Evolutionary conservation across 345 rosid species (phyloP).

Genomic region (Acer negundo): DNA sequence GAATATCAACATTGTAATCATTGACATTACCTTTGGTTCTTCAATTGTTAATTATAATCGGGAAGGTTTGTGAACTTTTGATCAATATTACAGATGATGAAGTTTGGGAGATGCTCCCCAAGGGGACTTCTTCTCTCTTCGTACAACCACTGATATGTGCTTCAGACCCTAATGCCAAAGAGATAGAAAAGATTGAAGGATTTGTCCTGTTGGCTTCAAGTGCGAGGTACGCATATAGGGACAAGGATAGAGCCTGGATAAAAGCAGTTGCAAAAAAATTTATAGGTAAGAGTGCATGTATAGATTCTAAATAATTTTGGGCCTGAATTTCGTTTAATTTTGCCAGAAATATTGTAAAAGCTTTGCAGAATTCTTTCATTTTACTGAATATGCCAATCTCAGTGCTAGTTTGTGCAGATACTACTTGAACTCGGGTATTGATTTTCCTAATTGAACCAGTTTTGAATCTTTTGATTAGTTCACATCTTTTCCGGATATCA

Average conservation of each 20-base stretch:
- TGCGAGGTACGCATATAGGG: constrained; percentile 62
- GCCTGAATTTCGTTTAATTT: background rate
- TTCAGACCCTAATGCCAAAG: constrained; percentile 24
- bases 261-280: constrained; percentile 72
- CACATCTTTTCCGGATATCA: background rate
- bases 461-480: background rate
- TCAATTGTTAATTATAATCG: background rate
- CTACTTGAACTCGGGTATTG: background rate
- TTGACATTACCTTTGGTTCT: constrained; percentile 6
- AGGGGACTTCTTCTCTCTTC: constrained; percentile 66
- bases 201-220: constrained; percentile 79
- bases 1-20: background rate
- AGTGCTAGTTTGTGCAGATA: background rate
- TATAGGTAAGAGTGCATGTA: constrained; percentile 40
- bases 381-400: background rate
- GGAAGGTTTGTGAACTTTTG: constrained; percentile 19
- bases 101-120: constrained; percentile 59
- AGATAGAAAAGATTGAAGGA: constrained; percentile 43
- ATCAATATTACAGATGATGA: constrained; percentile 51
- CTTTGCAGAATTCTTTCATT: background rate
- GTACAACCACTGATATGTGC: constrained; percentile 57
- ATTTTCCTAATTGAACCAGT: constrained; percentile 4
- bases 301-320: constrained; percentile 25
- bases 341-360: background rate
- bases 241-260: constrained; percentile 91